Percentiles rank a stretch among this genome's conserved stretches.
Conservation (phyloP, 352 stramenopile genomes). For the Phytopythium aichiense region DNA sequence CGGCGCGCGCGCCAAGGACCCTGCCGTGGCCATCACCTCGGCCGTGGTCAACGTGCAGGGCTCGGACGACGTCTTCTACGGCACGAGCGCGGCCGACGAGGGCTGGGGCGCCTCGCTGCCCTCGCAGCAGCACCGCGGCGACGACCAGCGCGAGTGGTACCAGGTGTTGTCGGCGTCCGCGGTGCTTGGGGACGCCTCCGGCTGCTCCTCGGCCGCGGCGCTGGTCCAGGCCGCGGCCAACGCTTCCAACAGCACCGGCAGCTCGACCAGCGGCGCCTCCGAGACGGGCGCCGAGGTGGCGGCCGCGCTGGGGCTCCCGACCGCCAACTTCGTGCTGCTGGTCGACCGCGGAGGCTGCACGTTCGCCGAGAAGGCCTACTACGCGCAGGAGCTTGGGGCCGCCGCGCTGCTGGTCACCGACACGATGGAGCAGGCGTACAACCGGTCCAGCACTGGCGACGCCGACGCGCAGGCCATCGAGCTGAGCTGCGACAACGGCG, state of each 20-base stretch:
- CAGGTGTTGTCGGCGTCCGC: slow-evolving; percentile 44
- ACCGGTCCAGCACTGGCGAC: slow-evolving; percentile 32
- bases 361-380: slow-evolving; percentile 71
- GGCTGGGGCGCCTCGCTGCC: slow-evolving; percentile 51
- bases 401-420: slow-evolving; percentile 71
- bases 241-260: slow-evolving; percentile 8
- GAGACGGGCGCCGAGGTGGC: neutral
- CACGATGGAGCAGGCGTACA: slow-evolving; percentile 66
- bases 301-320: slow-evolving; percentile 18
- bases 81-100: slow-evolving; percentile 39
- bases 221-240: slow-evolving; percentile 19
- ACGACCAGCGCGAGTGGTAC: slow-evolving; percentile 37
- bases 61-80: slow-evolving; percentile 53
- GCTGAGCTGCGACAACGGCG: slow-evolving; percentile 54
- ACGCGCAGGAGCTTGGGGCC: slow-evolving; percentile 64
- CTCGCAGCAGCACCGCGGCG: slow-evolving; percentile 39
- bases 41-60: slow-evolving; percentile 57
- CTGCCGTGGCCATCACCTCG: slow-evolving; percentile 33
- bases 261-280: slow-evolving; percentile 5
- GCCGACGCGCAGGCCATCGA: slow-evolving; percentile 42
- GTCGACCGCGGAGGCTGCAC: slow-evolving; percentile 71
- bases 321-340: slow-evolving; percentile 54
- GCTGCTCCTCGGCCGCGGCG: slow-evolving; percentile 36
- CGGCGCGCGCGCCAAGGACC: slow-evolving; percentile 18
- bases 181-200: slow-evolving; percentile 38